Percentiles rank a stretch among this genome's conserved stretches.
Evolutionary conservation across 2,329 filamentous ascomycete species (phyloP).

Genomic region (Pseudopithomyces chartarum): DNA sequence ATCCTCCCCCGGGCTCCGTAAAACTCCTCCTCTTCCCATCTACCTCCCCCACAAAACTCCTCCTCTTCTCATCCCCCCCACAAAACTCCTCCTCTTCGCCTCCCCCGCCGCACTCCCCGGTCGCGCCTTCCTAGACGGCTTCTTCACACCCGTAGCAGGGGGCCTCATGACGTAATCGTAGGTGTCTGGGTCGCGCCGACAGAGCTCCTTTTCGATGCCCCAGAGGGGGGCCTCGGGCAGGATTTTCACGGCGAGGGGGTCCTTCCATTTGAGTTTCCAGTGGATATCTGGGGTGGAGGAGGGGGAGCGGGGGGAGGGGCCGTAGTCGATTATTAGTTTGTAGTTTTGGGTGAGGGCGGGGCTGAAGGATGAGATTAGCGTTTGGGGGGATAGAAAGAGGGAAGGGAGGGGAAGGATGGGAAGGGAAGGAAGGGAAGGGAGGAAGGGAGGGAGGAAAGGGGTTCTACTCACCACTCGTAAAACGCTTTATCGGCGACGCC

Average conservation of each 20-base stretch:
- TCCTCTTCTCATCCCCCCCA: constrained; percentile 22
- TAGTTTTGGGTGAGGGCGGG: constrained; percentile 53
- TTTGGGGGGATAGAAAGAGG: no score
- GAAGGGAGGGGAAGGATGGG: no score
- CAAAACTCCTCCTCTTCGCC: constrained; percentile 21
- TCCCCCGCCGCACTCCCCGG: constrained; percentile 16
- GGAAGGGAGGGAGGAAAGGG: no score
- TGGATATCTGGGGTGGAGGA: constrained; percentile 47
- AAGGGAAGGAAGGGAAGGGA: no score
- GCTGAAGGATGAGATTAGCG: background rate
- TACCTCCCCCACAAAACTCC: no score
- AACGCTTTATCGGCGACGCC: constrained; percentile 51
- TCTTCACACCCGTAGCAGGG: constrained; percentile 29
- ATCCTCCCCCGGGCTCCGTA: constrained; percentile 11
- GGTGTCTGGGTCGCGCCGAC: constrained; percentile 47
- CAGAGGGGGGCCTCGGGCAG: constrained; percentile 53
- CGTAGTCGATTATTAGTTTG: constrained; percentile 53
- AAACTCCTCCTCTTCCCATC: constrained; percentile 19
- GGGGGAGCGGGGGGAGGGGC: constrained; percentile 24
- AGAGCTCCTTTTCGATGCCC: constrained; percentile 50
- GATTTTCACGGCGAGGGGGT: constrained; percentile 43
- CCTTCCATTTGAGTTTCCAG: constrained; percentile 48
- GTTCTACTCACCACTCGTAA: constrained; percentile 48
- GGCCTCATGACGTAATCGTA: constrained; percentile 48
- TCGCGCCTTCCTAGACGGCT: constrained; percentile 17